Conservation (phyloP, 208 protist species). For the Jaenimonas drosophilae region DNA sequence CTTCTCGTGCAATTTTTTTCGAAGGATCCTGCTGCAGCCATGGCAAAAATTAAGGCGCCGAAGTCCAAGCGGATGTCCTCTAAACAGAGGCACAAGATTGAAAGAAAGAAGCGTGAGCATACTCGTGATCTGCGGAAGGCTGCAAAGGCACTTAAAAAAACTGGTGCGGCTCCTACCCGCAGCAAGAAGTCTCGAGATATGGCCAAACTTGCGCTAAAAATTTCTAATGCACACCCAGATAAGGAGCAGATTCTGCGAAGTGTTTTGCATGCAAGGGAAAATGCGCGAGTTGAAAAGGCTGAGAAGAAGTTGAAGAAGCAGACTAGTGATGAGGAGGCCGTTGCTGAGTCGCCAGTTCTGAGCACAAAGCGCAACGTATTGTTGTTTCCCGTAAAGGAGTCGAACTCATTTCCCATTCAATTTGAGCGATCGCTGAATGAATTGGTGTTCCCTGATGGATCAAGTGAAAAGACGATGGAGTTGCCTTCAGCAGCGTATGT, state of each 20-base stretch:
- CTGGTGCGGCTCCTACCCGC: conserved; percentile 51
- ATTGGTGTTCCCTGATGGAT: conserved; percentile 44
- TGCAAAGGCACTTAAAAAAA: conserved; percentile 71
- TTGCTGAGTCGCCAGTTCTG: too few species aligned
- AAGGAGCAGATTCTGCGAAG: conserved; percentile 76
- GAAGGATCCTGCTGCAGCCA: conserved; percentile 8
- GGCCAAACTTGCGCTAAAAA: conserved; percentile 66
- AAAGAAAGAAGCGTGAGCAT: conserved; percentile 83
- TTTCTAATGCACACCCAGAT: conserved; percentile 79
- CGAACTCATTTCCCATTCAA: conserved; percentile 63
- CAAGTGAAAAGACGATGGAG: conserved; percentile 20
- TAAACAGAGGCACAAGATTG: conserved; percentile 81
- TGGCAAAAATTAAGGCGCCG: conserved; percentile 59
- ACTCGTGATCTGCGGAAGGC: conserved; percentile 81
- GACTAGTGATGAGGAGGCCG: too few species aligned
- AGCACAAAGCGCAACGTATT: conserved; percentile 46
- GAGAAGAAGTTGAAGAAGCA: conserved; percentile 1
- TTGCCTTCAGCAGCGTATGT: conserved; percentile 65
- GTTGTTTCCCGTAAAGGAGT: conserved; percentile 46
- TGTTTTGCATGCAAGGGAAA: conserved; percentile 63
- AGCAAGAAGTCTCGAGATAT: conserved; percentile 69
- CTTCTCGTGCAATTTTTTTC: conserved; percentile 14
- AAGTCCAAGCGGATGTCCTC: conserved; percentile 83
- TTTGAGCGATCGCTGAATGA: conserved; percentile 59
- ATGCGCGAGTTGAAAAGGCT: conserved; percentile 42